phyloP scores from a whole-genome alignment of 495 filamentous ascomycete genomes.

The Lepidopterella palustris region DNA sequence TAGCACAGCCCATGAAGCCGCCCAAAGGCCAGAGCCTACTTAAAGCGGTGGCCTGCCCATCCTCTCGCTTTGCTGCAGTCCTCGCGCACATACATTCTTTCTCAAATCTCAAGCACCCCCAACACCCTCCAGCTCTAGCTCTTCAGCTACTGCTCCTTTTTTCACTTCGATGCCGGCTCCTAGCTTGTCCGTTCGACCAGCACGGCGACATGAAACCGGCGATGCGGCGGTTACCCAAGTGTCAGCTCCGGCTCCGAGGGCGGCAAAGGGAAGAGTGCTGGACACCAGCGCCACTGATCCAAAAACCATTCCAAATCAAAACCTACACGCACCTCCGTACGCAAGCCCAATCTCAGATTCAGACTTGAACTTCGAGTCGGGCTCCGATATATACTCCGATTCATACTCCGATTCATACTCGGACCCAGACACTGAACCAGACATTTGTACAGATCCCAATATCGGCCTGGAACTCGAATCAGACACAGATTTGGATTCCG shows the following conservation, averaged over 20 bases:
- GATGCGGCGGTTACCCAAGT: background rate
- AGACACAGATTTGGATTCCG: slow-evolving; percentile 4
- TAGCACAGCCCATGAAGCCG: background rate
- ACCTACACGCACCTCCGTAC: background rate
- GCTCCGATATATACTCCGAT: background rate
- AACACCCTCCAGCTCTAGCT: background rate
- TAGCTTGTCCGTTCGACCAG: background rate
- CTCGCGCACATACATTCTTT: background rate
- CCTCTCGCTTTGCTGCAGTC: background rate
- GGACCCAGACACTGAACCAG: background rate
- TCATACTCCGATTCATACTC: background rate
- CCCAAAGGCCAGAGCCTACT: background rate
- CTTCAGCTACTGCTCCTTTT: background rate
- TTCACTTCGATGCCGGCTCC: background rate
- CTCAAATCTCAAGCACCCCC: background rate
- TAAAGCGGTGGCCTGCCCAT: background rate
- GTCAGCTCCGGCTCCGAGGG: background rate
- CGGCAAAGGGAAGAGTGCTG: background rate
- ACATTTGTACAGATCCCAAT: background rate
- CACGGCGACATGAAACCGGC: background rate
- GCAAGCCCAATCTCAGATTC: background rate
- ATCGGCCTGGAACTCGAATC: background rate
- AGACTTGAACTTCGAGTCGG: background rate
- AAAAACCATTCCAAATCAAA: background rate
- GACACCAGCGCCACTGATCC: background rate